phyloP scores from a whole-genome alignment of 495 filamentous ascomycete genomes.

The Cryomyces antarcticus region DNA sequence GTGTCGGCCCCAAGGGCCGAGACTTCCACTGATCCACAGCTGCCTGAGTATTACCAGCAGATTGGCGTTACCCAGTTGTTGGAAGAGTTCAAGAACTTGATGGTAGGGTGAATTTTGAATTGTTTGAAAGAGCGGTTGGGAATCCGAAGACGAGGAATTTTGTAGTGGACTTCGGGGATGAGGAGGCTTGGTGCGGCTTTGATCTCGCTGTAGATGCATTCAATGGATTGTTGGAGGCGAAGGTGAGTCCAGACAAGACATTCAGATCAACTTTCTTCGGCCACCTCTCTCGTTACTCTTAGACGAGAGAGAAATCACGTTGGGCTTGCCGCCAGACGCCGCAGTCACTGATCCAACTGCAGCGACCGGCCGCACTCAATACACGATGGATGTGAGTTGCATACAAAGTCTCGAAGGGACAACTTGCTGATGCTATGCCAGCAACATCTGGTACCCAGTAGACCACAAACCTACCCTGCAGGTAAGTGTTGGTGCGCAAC shows the following conservation, averaged over 20 bases:
- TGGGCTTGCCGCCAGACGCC: too few relatives aligned
- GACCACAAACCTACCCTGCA: constrained; percentile 21
- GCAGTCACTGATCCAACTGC: too few relatives aligned
- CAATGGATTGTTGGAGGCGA: constrained; percentile 10
- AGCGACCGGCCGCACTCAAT: constrained; percentile 9
- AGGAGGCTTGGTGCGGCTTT: constrained; percentile 39
- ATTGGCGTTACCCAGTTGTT: not conserved
- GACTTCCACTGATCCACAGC: too few relatives aligned
- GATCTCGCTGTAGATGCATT: constrained; percentile 31
- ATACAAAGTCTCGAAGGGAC: too few relatives aligned
- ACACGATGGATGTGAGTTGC: constrained; percentile 36
- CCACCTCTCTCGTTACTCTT: too few relatives aligned
- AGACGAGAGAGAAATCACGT: too few relatives aligned
- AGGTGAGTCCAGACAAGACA: not conserved
- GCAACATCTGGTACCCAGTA: constrained; percentile 52
- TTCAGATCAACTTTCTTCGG: too few relatives aligned
- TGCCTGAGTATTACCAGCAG: not conserved
- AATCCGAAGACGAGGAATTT: constrained; percentile 18
- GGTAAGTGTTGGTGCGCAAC: too few relatives aligned
- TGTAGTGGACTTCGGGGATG: constrained; percentile 48
- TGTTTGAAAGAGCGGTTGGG: not conserved
- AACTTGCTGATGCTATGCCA: too few relatives aligned
- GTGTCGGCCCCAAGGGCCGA: too few relatives aligned
- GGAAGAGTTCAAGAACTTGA: not conserved
- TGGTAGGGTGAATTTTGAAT: not conserved